These are phyloP conservation scores for Gypsophila paniculata DNA, from an alignment of 179 eudicot genomes.

Conservation along the genomic window DNA sequence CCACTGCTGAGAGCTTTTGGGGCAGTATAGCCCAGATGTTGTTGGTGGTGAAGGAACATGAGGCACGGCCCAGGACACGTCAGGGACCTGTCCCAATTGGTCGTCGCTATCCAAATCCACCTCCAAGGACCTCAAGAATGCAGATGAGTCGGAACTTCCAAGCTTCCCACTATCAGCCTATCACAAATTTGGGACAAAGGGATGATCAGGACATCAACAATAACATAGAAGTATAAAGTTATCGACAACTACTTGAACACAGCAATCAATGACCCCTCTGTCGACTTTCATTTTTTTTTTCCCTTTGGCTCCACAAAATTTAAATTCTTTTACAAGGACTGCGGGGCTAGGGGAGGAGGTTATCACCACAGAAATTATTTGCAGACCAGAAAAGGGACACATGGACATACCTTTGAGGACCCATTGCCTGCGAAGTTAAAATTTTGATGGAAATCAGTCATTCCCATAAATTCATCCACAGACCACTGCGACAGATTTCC, in stretches of 20 bases:
- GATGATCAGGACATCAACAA: constrained; percentile 3
- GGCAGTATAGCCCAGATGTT: constrained; percentile 79
- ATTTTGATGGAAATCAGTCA: constrained; percentile 46
- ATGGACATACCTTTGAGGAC: constrained; percentile 67
- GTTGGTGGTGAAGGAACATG: constrained; percentile 82
- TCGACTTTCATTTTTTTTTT: no score
- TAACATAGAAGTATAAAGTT: background rate
- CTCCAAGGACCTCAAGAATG: constrained; percentile 51
- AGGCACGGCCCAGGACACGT: constrained; percentile 64
- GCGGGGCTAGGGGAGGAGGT: no score
- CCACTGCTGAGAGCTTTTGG: constrained; percentile 40
- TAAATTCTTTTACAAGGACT: no score
- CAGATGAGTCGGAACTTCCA: constrained; percentile 69
- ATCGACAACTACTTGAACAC: no score
- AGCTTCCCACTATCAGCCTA: constrained; percentile 90
- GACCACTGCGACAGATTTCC: constrained; percentile 64
- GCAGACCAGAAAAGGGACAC: background rate
- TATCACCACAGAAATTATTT: no score
- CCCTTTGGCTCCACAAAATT: no score
- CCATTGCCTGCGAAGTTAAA: constrained; percentile 43
- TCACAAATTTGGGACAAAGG: constrained; percentile 9
- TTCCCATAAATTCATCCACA: constrained; percentile 61
- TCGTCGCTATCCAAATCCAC: constrained; percentile 64
- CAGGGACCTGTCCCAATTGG: constrained; percentile 75
- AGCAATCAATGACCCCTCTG: no score